Conservation (phyloP, 73 alveolate genomes). For the Blepharisma japonicum region DNA sequence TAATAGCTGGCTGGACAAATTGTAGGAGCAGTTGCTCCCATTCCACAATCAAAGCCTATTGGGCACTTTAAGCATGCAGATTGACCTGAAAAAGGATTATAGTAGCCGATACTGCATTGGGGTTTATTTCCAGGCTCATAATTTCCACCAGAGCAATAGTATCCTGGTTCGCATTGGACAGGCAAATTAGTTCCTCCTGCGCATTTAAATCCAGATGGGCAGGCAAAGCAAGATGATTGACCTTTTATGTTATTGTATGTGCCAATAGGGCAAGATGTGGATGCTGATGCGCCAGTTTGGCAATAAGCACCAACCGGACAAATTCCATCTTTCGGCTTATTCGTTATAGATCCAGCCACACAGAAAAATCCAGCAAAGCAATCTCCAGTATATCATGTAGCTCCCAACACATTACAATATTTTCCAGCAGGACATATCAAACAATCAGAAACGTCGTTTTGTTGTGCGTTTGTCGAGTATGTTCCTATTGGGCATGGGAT, state of each 20-base stretch:
- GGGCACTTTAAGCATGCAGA: conserved; percentile 59
- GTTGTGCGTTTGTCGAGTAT: conserved; percentile 35
- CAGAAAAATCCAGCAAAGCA: conserved; percentile 61
- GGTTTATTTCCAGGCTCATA: no score
- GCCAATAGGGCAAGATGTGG: conserved; percentile 23
- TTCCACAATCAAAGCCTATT: conserved; percentile 41
- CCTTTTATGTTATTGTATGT: conserved; percentile 25
- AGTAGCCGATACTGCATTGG: background rate
- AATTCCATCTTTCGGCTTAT: conserved; percentile 24
- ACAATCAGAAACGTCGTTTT: conserved; percentile 31
- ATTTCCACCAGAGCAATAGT: conserved; percentile 17
- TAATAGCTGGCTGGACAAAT: conserved; percentile 65
- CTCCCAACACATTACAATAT: conserved; percentile 42
- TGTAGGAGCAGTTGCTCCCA: background rate
- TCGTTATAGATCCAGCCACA: conserved; percentile 38
- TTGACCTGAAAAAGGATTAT: background rate
- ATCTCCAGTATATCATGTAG: conserved; percentile 38
- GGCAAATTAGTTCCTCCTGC: conserved; percentile 38
- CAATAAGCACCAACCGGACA: conserved; percentile 63
- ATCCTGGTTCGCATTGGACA: background rate
- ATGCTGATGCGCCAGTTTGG: conserved; percentile 43
- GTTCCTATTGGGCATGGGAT: conserved; percentile 62
- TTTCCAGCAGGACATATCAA: conserved; percentile 63
- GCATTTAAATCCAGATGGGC: conserved; percentile 62
- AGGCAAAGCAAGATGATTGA: conserved; percentile 37